Conservation (phyloP, 164 flowering plant genomes). For the Tinospora cordifolia region DNA sequence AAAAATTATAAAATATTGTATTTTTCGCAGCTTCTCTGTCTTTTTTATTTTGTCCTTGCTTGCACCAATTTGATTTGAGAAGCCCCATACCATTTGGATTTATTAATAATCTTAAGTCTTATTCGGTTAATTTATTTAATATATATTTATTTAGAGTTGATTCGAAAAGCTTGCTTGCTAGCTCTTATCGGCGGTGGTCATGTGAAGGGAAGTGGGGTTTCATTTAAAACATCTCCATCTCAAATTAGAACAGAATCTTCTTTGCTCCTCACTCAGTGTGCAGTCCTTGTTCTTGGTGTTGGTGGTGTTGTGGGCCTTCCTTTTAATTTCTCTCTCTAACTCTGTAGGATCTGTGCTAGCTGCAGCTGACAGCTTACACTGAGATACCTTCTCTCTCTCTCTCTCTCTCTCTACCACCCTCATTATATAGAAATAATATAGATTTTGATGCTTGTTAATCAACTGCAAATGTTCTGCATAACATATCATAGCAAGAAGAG, state of each 20-base stretch:
- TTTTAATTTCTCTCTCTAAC: neutral
- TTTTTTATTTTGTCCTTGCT: constrained; percentile 1
- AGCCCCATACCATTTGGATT: neutral
- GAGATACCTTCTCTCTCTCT: neutral
- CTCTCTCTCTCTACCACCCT: neutral
- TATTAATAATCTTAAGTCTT: no score
- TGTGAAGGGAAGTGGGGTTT: constrained; percentile 25
- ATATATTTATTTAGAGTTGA: no score
- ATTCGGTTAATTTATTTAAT: no score
- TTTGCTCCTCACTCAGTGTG: constrained; percentile 27
- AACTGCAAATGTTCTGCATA: no score
- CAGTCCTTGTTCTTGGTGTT: constrained; percentile 3
- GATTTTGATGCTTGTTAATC: no score
- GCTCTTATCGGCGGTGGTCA: constrained; percentile 47
- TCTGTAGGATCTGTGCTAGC: constrained; percentile 1
- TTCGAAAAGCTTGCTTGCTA: neutral
- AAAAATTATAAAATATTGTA: neutral
- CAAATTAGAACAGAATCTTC: constrained; percentile 80
- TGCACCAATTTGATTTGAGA: neutral
- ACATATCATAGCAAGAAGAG: no score
- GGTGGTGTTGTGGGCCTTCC: constrained; percentile 8
- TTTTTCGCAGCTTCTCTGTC: neutral
- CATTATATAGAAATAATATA: no score
- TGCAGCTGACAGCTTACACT: neutral
- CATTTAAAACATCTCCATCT: constrained; percentile 25